These are phyloP conservation scores for Saururus chinensis DNA, from an alignment of 164 flowering plant species.

Conservation along the genomic window DNA sequence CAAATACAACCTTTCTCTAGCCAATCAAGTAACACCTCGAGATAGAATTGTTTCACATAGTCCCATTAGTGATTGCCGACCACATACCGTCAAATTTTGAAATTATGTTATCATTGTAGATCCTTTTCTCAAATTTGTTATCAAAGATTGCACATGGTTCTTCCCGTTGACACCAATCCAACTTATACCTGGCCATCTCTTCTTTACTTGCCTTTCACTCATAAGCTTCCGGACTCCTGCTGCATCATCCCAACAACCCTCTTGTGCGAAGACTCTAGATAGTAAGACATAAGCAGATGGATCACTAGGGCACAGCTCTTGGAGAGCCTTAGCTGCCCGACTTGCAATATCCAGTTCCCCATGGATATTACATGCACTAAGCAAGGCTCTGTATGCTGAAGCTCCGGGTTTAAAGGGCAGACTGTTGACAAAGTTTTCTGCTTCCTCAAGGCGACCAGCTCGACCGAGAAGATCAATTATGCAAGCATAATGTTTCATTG, in stretches of 20 bases:
- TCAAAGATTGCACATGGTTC: background rate
- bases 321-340: slow-evolving; percentile 27
- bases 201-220: slow-evolving; percentile 33
- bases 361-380: slow-evolving; percentile 43
- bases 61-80: background rate
- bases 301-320: slow-evolving; percentile 34
- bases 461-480: slow-evolving; percentile 40
- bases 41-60: too few relatives aligned
- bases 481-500: slow-evolving; percentile 36
- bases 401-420: slow-evolving; percentile 37
- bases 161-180: slow-evolving; percentile 21
- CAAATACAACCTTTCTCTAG: too few relatives aligned
- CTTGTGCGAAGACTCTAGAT: slow-evolving; percentile 28
- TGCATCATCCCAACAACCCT: slow-evolving; percentile 36
- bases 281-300: slow-evolving; percentile 33
- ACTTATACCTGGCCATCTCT: slow-evolving; percentile 30
- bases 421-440: slow-evolving; percentile 31
- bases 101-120: background rate
- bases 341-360: slow-evolving; percentile 33
- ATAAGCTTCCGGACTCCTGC: slow-evolving; percentile 30
- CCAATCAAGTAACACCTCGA: too few relatives aligned
- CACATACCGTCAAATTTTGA: background rate
- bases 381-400: slow-evolving; percentile 28
- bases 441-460: slow-evolving; percentile 38
- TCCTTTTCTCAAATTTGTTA: background rate